Evolutionary conservation across 2,329 filamentous ascomycete genomes (phyloP).

Genomic region (Penicillium psychrosexuale): DNA sequence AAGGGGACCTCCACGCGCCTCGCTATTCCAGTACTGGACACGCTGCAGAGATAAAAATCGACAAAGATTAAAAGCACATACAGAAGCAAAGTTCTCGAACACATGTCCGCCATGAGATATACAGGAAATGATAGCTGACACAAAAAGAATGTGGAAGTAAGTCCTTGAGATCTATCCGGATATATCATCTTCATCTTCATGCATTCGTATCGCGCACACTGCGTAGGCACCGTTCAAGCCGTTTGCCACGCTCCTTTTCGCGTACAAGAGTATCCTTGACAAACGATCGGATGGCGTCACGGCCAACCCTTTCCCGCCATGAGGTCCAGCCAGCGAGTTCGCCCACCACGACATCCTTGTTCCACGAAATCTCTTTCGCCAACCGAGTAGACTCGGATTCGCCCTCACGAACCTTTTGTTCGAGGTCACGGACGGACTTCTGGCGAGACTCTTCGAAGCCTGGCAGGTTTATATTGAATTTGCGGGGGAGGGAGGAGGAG

Average conservation of each 20-base stretch:
- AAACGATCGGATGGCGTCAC: slow-evolving; percentile 70
- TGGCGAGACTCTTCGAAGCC: slow-evolving; percentile 79
- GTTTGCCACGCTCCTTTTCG: slow-evolving; percentile 75
- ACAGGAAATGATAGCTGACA: slow-evolving; percentile 7
- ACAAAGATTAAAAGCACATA: background rate
- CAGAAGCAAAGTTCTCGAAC: slow-evolving; percentile 12
- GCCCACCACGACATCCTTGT: slow-evolving; percentile 85
- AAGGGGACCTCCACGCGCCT: background rate
- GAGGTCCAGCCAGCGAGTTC: slow-evolving; percentile 95
- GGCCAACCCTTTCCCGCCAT: slow-evolving; percentile 73
- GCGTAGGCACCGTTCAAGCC: slow-evolving; percentile 74
- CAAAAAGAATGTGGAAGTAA: slow-evolving; percentile 1
- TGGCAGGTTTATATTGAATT: slow-evolving; percentile 47
- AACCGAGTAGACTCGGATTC: slow-evolving; percentile 69
- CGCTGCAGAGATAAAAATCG: slow-evolving; percentile 1
- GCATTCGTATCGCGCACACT: slow-evolving; percentile 46
- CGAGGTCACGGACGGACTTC: slow-evolving; percentile 77
- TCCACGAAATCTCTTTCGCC: slow-evolving; percentile 81
- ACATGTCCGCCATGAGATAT: slow-evolving; percentile 21
- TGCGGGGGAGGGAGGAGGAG: slow-evolving; percentile 51
- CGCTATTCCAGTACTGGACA: slow-evolving; percentile 4
- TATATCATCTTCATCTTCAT: slow-evolving; percentile 9
- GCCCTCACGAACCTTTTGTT: slow-evolving; percentile 70
- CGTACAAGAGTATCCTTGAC: slow-evolving; percentile 74
- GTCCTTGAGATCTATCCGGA: slow-evolving; percentile 8